Evolutionary conservation across 1,284 basidiomycete genomes (phyloP).

Genomic region (Rhodotorula sp.): DNA sequence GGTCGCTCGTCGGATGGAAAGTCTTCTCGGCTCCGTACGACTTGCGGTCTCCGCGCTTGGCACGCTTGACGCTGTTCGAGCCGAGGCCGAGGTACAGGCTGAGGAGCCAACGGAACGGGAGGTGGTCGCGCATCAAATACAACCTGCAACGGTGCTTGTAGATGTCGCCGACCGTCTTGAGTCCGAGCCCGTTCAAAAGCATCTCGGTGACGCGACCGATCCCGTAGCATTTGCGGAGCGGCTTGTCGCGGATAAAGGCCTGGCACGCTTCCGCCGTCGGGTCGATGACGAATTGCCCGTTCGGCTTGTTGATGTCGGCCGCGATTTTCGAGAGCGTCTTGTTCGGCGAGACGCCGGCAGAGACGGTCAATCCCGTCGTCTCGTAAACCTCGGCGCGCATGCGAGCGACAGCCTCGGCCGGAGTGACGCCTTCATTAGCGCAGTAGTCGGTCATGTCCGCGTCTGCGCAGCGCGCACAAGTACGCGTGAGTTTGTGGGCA

Average conservation of each 20-base stretch:
- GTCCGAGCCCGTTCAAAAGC: conserved; percentile 76
- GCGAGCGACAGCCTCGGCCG: conserved; percentile 71
- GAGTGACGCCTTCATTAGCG: conserved; percentile 59
- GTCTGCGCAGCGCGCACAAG: conserved; percentile 2
- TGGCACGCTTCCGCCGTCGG: conserved; percentile 61
- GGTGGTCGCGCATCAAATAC: conserved; percentile 52
- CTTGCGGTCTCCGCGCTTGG: conserved; percentile 74
- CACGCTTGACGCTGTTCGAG: conserved; percentile 72
- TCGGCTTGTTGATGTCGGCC: conserved; percentile 71
- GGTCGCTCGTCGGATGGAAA: conserved; percentile 35
- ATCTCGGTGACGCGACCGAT: conserved; percentile 71
- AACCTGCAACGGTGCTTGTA: conserved; percentile 68
- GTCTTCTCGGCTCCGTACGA: conserved; percentile 86
- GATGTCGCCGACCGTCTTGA: conserved; percentile 86
- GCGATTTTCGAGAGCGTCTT: conserved; percentile 70
- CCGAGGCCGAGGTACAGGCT: conserved; percentile 77
- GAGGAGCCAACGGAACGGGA: conserved; percentile 37
- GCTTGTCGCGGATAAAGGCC: conserved; percentile 54
- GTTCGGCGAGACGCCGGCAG: conserved; percentile 62
- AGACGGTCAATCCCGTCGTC: conserved; percentile 81
- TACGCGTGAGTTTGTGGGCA: too few species aligned
- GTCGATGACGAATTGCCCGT: conserved; percentile 70
- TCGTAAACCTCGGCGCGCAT: conserved; percentile 69
- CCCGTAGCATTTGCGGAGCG: conserved; percentile 25
- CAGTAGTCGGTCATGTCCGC: conserved; percentile 38